phyloP scores from a whole-genome alignment of 2,329 filamentous ascomycete species.

The Cercospora berteroae region DNA sequence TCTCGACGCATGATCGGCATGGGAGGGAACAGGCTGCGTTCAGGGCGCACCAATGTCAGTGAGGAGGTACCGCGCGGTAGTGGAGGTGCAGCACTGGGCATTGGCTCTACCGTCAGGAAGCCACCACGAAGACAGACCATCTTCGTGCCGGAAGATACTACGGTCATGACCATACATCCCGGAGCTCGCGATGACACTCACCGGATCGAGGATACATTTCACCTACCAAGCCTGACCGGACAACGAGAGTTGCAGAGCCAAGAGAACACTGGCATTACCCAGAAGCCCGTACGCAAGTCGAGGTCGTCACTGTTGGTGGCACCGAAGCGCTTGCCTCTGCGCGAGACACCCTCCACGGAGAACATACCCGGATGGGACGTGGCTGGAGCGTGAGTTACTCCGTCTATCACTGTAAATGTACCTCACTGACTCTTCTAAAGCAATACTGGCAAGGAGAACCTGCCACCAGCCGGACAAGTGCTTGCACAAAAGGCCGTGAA shows the following conservation, averaged over 20 bases:
- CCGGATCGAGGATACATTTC: constrained; percentile 37
- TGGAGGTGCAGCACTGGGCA: neutral
- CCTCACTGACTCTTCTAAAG: constrained; percentile 27
- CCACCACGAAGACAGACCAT: constrained; percentile 50
- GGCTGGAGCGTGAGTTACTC: constrained; percentile 38
- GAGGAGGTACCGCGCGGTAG: neutral
- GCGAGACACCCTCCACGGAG: constrained; percentile 32
- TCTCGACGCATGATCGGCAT: neutral
- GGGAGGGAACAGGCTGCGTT: neutral
- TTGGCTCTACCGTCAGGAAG: constrained; percentile 25
- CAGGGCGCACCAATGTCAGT: neutral
- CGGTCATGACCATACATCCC: constrained; percentile 53
- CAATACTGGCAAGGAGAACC: constrained; percentile 62
- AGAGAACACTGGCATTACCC: neutral
- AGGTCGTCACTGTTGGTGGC: constrained; percentile 47
- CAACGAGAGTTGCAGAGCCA: neutral
- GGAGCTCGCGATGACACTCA: constrained; percentile 39
- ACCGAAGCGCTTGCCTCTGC: constrained; percentile 53
- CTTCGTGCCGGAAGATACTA: constrained; percentile 54
- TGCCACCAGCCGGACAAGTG: constrained; percentile 50
- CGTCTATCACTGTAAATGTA: neutral
- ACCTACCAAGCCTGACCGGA: neutral
- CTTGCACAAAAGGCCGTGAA: constrained; percentile 9
- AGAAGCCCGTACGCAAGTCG: constrained; percentile 30
- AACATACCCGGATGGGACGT: constrained; percentile 40